phyloP scores from a whole-genome alignment of 164 flowering plant species.

The Taxillus chinensis region DNA sequence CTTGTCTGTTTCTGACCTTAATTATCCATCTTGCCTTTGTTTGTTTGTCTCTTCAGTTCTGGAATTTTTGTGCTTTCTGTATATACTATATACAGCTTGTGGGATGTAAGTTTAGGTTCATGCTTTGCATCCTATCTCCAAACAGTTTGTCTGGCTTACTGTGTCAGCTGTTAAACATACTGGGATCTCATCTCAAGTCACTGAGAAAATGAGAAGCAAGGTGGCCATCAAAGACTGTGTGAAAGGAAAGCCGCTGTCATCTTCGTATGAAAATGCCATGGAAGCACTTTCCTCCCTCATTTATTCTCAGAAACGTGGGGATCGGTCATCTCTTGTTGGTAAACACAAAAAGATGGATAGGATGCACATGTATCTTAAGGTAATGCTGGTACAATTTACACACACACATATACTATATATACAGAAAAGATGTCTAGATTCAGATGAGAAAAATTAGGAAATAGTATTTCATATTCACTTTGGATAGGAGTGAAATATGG shows the following conservation, averaged over 20 bases:
- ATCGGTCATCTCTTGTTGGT: constrained; percentile 18
- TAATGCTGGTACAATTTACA: constrained; percentile 13
- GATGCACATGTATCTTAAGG: constrained; percentile 71
- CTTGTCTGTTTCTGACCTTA: no score
- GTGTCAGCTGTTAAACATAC: constrained; percentile 24
- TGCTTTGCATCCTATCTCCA: background rate
- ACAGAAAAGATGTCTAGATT: background rate
- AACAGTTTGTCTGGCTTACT: constrained; percentile 4
- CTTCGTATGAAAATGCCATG: constrained; percentile 79
- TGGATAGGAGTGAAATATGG: no score
- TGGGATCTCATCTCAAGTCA: constrained; percentile 20
- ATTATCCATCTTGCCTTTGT: no score
- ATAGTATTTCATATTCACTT: no score
- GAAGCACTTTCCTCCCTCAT: constrained; percentile 87
- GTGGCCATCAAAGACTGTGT: constrained; percentile 14
- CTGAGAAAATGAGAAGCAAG: constrained; percentile 25
- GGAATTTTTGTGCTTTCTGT: no score
- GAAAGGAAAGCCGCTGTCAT: constrained; percentile 17
- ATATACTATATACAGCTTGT: background rate
- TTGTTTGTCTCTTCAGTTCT: no score
- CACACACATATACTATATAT: background rate
- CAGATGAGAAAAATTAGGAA: no score
- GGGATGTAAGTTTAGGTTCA: background rate
- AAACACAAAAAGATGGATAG: constrained; percentile 47
- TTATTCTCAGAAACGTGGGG: constrained; percentile 48